Percentiles rank a stretch among this genome's conserved stretches.
phyloP scores from a whole-genome alignment of 2,329 filamentous ascomycete genomes.

The Phyllosticta citrichinensis region DNA sequence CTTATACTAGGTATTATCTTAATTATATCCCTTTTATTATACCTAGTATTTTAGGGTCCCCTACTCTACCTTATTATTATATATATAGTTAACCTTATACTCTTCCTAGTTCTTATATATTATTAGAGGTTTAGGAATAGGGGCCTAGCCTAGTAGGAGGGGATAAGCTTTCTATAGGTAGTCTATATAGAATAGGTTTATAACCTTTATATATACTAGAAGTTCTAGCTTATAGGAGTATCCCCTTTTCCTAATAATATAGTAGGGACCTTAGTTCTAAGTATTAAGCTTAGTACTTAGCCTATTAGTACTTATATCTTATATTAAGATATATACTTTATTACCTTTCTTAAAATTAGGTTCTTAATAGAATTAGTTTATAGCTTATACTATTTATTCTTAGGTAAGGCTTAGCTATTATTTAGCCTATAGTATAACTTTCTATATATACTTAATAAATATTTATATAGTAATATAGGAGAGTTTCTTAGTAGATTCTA shows the following conservation, averaged over 20 bases:
- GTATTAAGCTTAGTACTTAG: not conserved
- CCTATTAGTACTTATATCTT: not conserved
- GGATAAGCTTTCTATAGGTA: not conserved
- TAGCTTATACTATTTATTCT: not conserved
- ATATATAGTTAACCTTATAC: not conserved
- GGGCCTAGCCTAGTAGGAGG: not conserved
- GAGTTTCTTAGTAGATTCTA: not conserved
- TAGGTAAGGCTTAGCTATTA: not conserved
- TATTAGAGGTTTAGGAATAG: not conserved
- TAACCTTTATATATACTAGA: not conserved
- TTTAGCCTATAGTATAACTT: not conserved
- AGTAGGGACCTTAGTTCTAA: too few species aligned
- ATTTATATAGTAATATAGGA: not conserved
- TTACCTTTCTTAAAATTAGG: not conserved
- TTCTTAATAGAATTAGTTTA: not conserved
- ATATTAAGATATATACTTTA: not conserved
- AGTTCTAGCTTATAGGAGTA: not conserved
- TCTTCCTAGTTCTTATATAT: not conserved
- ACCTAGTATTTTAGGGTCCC: not conserved
- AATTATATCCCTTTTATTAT: not conserved
- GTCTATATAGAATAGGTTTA: not conserved
- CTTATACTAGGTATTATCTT: not conserved
- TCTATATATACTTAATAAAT: not conserved
- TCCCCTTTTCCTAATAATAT: not conserved
- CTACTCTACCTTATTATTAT: not conserved